These are phyloP conservation scores for Coniella vitis DNA, from an alignment of 2,329 filamentous ascomycete species.

Conservation along the genomic window DNA sequence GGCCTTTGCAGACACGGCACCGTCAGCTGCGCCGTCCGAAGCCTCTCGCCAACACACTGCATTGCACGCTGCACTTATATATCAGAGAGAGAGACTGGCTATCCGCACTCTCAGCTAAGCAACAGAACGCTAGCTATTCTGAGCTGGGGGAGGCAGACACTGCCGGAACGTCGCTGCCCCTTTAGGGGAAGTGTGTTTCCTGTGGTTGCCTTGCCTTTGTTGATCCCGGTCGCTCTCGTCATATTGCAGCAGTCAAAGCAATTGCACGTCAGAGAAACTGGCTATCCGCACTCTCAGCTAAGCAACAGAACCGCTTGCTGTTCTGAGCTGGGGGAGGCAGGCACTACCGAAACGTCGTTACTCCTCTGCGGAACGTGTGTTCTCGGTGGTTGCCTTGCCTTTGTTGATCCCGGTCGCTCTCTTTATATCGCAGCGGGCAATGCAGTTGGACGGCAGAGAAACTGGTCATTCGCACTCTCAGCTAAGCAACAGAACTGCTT, in stretches of 20 bases:
- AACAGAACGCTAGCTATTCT: background rate
- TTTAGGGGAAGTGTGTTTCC: too few relatives aligned
- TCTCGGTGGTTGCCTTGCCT: too few relatives aligned
- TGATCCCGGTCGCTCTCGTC: too few relatives aligned
- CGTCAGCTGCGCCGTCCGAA: background rate
- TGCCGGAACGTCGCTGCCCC: too few relatives aligned
- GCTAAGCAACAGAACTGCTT: conserved; percentile 2
- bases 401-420: too few relatives aligned
- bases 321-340: conserved; percentile 1
- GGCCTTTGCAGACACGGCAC: background rate
- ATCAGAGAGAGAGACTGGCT: background rate
- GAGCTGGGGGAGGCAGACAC: conserved; percentile 2
- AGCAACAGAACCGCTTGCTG: background rate
- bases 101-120: conserved; percentile 4
- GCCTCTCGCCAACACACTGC: background rate
- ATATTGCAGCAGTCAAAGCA: too few relatives aligned
- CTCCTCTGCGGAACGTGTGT: too few relatives aligned
- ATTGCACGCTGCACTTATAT: conserved; percentile 2
- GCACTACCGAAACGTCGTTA: background rate
- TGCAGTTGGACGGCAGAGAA: too few relatives aligned
- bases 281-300: conserved; percentile 3
- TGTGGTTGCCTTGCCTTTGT: too few relatives aligned
- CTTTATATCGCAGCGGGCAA: too few relatives aligned
- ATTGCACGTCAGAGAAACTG: too few relatives aligned
- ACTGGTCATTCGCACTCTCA: conserved; percentile 1